A percentile compares a stretch with the other conserved stretches of the same genome.
These are phyloP conservation scores for Guadua angustifolia DNA, from an alignment of 176 grass and related monocot species.

Conservation along the genomic window DNA sequence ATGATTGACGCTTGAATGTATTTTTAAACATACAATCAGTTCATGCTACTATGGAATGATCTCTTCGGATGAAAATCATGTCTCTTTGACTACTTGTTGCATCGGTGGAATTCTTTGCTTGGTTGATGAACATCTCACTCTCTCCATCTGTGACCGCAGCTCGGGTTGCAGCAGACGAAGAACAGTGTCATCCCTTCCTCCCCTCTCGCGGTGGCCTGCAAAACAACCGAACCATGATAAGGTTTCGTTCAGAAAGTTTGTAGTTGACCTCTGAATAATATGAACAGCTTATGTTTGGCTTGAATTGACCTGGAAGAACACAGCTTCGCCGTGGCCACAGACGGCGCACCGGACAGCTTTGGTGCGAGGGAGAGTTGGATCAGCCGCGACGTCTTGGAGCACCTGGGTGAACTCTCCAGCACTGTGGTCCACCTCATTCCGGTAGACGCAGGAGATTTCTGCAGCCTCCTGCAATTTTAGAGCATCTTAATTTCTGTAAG, in stretches of 20 bases:
- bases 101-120: not conserved
- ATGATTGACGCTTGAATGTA: slow-evolving; percentile 2
- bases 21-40: slow-evolving; percentile 33
- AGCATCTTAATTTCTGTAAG: not conserved
- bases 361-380: slow-evolving; percentile 81
- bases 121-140: slow-evolving; percentile 51
- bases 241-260: not conserved
- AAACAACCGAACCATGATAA: not conserved
- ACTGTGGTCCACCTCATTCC: slow-evolving; percentile 81
- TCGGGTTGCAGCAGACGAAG: slow-evolving; percentile 89
- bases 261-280: not conserved
- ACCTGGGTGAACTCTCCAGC: slow-evolving; percentile 81
- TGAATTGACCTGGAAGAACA: slow-evolving; percentile 79
- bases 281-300: not conserved
- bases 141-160: slow-evolving; percentile 80
- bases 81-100: not conserved
- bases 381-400: slow-evolving; percentile 80
- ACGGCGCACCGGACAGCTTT: slow-evolving; percentile 62
- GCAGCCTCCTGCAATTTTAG: slow-evolving; percentile 63
- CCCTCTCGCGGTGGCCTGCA: slow-evolving; percentile 70
- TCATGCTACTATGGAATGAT: not conserved
- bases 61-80: slow-evolving; percentile 27
- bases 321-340: slow-evolving; percentile 78
- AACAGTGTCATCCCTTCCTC: slow-evolving; percentile 86
- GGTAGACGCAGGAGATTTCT: slow-evolving; percentile 80